Evolutionary conservation across 495 filamentous ascomycete genomes (phyloP), one percentile per base, ranked within the genome.

Genomic region (Xylaria curta): DNA sequence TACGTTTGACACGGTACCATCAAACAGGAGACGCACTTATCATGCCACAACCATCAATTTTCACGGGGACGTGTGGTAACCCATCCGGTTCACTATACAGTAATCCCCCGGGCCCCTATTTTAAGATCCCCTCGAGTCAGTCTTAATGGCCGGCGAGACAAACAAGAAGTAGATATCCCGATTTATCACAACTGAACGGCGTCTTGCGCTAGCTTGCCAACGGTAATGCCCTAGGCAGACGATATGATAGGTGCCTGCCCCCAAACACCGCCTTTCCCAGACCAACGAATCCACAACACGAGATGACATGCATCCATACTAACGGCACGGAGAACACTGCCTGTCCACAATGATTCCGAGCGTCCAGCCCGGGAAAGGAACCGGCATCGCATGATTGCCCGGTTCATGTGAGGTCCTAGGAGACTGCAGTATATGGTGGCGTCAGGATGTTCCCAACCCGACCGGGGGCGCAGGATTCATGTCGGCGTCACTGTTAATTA

Each of bases 1-100:
- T n/a, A 47, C 15, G 24, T 44, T 36, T 38, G 53, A 47, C 51
- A 36, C 19, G 1, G 21, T 17, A 44, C 42, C 24, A 46, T 46
- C 40, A 58, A 68, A 68, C 66, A 46, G 15, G 17, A 33, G n/a
- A 60, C 17, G 51, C 51, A 44, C n/a, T 38, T 46, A 58, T 58
- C 44, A 21, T 56, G 15, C 17, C 38, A 15, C 31, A 58, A 33
- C 46, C 46, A 56, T 26, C 46, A 51, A 36, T 38, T n/a, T n/a
- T 12, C 24, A 38, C 33, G 17, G 46, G 3, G 63, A 28, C 31
- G 46, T 53, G 3, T 49, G 15, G 31, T 12, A 33, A 17, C 38
- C 33, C 19, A 46, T 26, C 24, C 9, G 36, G 19, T 51, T 66
- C 53, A 53, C 63, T 38, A 66, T 53, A 66, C 31, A 8, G 9